These are phyloP conservation scores for Xylariomycetidae sp. DNA, from an alignment of 2,329 filamentous ascomycete species.

Conservation along the genomic window DNA sequence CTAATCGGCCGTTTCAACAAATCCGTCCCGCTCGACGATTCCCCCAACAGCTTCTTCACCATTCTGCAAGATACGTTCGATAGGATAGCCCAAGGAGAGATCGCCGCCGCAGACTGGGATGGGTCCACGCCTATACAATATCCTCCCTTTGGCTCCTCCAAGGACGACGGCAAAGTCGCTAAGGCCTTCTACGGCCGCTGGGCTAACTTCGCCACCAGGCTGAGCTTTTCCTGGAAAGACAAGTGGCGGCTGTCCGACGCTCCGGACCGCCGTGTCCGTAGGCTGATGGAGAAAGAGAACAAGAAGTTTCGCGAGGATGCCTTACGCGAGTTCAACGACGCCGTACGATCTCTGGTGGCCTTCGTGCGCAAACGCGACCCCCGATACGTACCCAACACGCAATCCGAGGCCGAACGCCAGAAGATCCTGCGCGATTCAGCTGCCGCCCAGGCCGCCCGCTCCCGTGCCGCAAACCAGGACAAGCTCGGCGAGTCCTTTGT, in stretches of 20 bases:
- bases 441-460: constrained; percentile 77
- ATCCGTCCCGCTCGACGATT: constrained; percentile 74
- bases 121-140: constrained; percentile 59
- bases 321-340: constrained; percentile 85
- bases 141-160: constrained; percentile 76
- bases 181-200: constrained; percentile 78
- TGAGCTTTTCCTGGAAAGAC: constrained; percentile 88
- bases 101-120: constrained; percentile 67
- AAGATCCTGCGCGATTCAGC: constrained; percentile 72
- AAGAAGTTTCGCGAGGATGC: constrained; percentile 77
- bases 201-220: constrained; percentile 76
- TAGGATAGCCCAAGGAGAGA: constrained; percentile 75
- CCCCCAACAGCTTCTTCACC: constrained; percentile 78
- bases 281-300: constrained; percentile 95
- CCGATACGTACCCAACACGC: constrained; percentile 70
- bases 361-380: constrained; percentile 92
- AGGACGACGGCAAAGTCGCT: constrained; percentile 68
- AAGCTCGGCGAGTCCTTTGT: constrained; percentile 59
- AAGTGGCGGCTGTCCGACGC: constrained; percentile 78
- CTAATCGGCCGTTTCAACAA: constrained; percentile 79
- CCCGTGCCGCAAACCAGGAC: constrained; percentile 74
- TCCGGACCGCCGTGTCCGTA: constrained; percentile 75
- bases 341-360: constrained; percentile 76
- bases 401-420: constrained; percentile 77
- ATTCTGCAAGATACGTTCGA: constrained; percentile 73